Base-by-base conservation (phyloP, 148 eudicot species). In the Cornus suecica region DNA sequence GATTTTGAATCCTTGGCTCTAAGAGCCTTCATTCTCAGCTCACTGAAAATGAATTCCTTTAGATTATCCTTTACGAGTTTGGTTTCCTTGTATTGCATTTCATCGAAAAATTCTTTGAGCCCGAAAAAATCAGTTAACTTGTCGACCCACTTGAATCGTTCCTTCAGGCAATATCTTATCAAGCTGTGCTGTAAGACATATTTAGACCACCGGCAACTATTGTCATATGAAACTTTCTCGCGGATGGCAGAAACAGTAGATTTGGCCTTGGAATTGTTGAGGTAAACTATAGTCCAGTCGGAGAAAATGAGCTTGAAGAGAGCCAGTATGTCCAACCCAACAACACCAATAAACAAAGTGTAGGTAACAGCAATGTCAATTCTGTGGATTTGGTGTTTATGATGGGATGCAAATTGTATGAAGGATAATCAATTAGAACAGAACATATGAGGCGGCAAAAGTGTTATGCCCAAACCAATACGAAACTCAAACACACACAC, bases 231-330 rank as follows among this genome's bases (percentile, higher is more conserved):
- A 42, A 42, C 5, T 6, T 3, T 42, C 0, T 13, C 30, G 8
- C 30, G 54, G 56, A 69, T 14, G 4, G 20, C n/a, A 69, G 54
- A 42, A 69, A 69, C 20, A 14, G 42, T 23, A 20, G 23, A 13
- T 37, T 24, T 27, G 6, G 54, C 71, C 16, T n/a, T 37, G 28
- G 9, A 10, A 9, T 68, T 68, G 27, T 23, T 68, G 52, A 68
- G 71, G 10, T 2, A 1, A 20, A 37, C 71, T 41, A 68, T 41
- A 68, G 71, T 69, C 71, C 58, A 69, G 22, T 69, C 71, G 4
- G 71, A 69, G 58, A 69, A 69, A 51, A 69, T 42, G 30, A 69
- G 71, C 56, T 25, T 69, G 71, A 69, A n/a, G 8, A 69, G 7
- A 23, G 71, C 71, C 14, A 69, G 3, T 2, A 71, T 26, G 41